Evolutionary conservation across 768 basidiomycete species (phyloP), one percentile per base, ranked within the genome.

Genomic region (Mrakia gelida): DNA sequence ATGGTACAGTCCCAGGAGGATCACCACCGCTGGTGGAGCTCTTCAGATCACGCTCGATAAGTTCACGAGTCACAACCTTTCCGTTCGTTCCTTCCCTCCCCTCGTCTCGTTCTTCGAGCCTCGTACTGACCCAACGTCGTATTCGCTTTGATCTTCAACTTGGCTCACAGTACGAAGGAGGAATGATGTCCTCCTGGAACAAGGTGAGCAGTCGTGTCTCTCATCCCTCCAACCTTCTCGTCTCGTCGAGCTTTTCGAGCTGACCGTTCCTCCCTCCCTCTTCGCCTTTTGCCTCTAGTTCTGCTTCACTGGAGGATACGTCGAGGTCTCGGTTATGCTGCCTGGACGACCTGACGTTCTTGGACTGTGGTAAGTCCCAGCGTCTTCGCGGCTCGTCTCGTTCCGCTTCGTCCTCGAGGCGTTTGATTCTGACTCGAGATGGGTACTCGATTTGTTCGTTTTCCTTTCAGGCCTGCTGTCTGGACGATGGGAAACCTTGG

Each of bases 261-360:
- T 21, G 49, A 52, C 16, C 18, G 3, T 21, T 18, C 18, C 15
- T 21, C 49, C 21, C 49, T 16, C 18, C 18, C 49, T 52, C 49
- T 21, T 52, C 38, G 18, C 2, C 9, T 49, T 49, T 49, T 13
- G 45, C 2, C 18, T 21, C 49, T 21, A 52, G 84, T 92, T 98
- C 80, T 98, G 93, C 85, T 95, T 95, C 85, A 92, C 93, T 43
- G 93, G 92, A 54, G 95, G 95, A 61, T 86, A 92, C 76, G 86
- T 95, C 71, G 89, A 92, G 80, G 85, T 87, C 5, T 88, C 89
- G 56, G 90, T 92, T 28, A 86, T 85, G 43, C 85, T 93, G 67
- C 92, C 92, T 11, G 92, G 92, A 0, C 82, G 85, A 16, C 88
- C 87, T 80, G 89, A 90, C 79, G 85, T 93, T 45, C 85, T 88